Percentiles rank a stretch among this genome's conserved stretches.
phyloP scores from a whole-genome alignment of 129 eudicot species.

The Daucus carota region DH1_v3.0 NC_030381.2:53854501-53855000 shows the following conservation, averaged over 20 bases:
- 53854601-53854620: not conserved
- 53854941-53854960: not conserved
- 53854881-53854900: not conserved
- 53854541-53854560: not conserved
- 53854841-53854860: not conserved
- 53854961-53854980: not conserved
- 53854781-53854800: constrained; percentile 8
- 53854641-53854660: too few relatives aligned
- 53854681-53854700: not conserved
- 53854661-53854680: not conserved
- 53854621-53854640: too few relatives aligned
- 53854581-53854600: not conserved
- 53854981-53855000: not conserved
- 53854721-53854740: not conserved
- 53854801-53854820: not conserved
- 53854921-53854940: not conserved
- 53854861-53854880: not conserved
- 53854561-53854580: not conserved
- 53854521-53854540: not conserved
- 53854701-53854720: not conserved
- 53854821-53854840: not conserved
- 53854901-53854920: not conserved
- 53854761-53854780: constrained; percentile 6
- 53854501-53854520: constrained; percentile 5
- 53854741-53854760: constrained; percentile 3